Base-by-base conservation (phyloP, 441 rosid genomes). In the Aquilaria agallochum region DNA sequence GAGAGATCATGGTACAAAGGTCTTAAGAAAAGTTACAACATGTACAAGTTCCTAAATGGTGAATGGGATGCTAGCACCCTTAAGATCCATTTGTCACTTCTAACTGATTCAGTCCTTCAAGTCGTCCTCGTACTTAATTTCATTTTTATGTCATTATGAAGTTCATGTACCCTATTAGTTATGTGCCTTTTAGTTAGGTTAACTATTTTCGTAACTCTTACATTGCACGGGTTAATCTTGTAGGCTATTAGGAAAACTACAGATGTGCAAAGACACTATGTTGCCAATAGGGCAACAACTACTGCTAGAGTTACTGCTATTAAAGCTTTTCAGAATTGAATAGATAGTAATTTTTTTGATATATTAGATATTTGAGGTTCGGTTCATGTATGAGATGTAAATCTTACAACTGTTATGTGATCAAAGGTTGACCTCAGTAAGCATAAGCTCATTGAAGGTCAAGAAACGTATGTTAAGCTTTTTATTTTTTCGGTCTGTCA, bases 1-100 rank as follows among this genome's bases (percentile, higher is more conserved):
- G 94, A 94, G 72, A 96, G 98, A 11, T 89, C 96, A 11, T 90
- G 97, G 98, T 96, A 94, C 11, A 96, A 94, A 79, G 97, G 96
- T 50, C 82, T 80, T 68, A 90, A 81, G 59, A 97, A 94, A 77
- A 96, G 98, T 1, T 84, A 76, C 67, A 96, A 96, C 58, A 73
- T 79, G 84, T 94, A 90, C 64, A 81, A 79, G 4, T 89, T 94
- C 68, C 82, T 96, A 8, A 86, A 64, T 9, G 81, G 90, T 11
- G 90, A 85, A 78, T 94, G 98, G 97, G 85, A 90, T 70, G 66
- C 64, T 5, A 97, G 97, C 30, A 59, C 59, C 63, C 91, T 90
- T 11, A 72, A 73, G 42, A 73, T 60, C 55, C 82, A 80, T 69
- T 54, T 75, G 52, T 67, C 92, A 40, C 80, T 68, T 4, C 67